Conservation (phyloP, 495 filamentous ascomycete genomes). For the Daldinia loculata region DNA sequence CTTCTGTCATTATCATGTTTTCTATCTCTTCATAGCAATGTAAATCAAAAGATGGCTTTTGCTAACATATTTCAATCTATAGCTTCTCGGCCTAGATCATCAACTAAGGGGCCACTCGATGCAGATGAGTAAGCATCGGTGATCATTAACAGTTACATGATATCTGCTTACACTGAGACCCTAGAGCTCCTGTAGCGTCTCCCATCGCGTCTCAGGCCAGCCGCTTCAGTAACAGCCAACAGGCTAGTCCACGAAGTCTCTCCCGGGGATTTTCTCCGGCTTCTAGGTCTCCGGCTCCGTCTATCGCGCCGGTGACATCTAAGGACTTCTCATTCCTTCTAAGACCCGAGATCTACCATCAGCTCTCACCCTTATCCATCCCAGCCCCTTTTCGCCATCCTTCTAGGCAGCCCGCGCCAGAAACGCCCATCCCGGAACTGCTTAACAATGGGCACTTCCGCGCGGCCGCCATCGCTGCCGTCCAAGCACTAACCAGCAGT, state of each 20-base stretch:
- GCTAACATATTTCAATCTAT: slow-evolving; percentile 40
- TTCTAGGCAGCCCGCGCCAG: slow-evolving; percentile 53
- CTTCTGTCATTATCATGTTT: neutral
- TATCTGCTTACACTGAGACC: slow-evolving; percentile 8
- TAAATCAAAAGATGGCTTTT: slow-evolving; percentile 31
- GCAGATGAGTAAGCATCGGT: slow-evolving; percentile 57
- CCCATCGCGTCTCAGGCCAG: slow-evolving; percentile 38
- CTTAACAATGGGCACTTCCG: slow-evolving; percentile 70
- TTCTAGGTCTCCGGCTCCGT: slow-evolving; percentile 39
- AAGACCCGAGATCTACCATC: slow-evolving; percentile 81
- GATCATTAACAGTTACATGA: slow-evolving; percentile 20
- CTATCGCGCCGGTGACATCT: slow-evolving; percentile 43
- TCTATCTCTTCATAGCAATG: neutral
- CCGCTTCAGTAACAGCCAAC: slow-evolving; percentile 30
- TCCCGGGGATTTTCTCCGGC: slow-evolving; percentile 29
- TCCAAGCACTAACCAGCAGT: slow-evolving; percentile 69
- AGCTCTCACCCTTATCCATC: slow-evolving; percentile 70
- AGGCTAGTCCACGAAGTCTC: slow-evolving; percentile 36
- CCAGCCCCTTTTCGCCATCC: slow-evolving; percentile 69
- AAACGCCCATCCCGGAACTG: slow-evolving; percentile 62
- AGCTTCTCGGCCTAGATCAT: slow-evolving; percentile 59
- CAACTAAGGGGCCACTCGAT: slow-evolving; percentile 67
- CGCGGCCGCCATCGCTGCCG: slow-evolving; percentile 75
- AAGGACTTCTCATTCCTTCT: slow-evolving; percentile 85
- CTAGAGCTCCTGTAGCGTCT: slow-evolving; percentile 42